phyloP scores from a whole-genome alignment of 2,329 filamentous ascomycete genomes.

The Kalaharituber pfeilii region DNA sequence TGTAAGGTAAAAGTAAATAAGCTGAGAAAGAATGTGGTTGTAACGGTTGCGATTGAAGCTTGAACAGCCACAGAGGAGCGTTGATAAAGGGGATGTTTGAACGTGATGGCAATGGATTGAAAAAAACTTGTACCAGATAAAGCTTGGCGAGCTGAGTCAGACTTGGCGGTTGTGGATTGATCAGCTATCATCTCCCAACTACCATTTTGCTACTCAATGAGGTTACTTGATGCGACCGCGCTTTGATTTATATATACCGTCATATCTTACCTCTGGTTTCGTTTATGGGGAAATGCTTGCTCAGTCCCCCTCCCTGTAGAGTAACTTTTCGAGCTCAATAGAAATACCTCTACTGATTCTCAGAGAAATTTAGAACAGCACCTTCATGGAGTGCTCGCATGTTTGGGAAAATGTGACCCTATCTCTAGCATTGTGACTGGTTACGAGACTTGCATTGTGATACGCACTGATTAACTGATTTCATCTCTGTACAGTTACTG shows the following conservation, averaged over 20 bases:
- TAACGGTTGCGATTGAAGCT: not conserved
- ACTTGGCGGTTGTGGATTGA: not conserved
- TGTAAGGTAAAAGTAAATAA: not conserved
- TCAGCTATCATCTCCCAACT: not conserved
- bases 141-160: slow-evolving; percentile 33
- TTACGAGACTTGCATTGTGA: not conserved
- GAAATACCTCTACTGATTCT: no score
- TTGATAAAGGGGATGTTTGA: not conserved
- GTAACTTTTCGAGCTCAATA: no score
- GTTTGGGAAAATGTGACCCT: slow-evolving; percentile 32
- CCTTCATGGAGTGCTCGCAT: slow-evolving; percentile 34
- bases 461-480: not conserved
- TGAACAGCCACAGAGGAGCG: not conserved
- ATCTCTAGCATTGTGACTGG: not conserved
- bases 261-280: not conserved
- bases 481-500: no score
- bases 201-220: not conserved
- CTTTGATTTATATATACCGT: slow-evolving; percentile 31
- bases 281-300: no score
- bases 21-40: not conserved
- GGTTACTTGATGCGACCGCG: slow-evolving; percentile 20
- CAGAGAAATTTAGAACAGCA: slow-evolving; percentile 35
- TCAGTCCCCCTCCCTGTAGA: slow-evolving; percentile 20
- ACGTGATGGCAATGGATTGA: slow-evolving; percentile 2
- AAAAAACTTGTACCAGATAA: slow-evolving; percentile 31